Evolutionary conservation across 495 filamentous ascomycete species (phyloP).

Genomic region (Annulohypoxylon moriforme): DNA sequence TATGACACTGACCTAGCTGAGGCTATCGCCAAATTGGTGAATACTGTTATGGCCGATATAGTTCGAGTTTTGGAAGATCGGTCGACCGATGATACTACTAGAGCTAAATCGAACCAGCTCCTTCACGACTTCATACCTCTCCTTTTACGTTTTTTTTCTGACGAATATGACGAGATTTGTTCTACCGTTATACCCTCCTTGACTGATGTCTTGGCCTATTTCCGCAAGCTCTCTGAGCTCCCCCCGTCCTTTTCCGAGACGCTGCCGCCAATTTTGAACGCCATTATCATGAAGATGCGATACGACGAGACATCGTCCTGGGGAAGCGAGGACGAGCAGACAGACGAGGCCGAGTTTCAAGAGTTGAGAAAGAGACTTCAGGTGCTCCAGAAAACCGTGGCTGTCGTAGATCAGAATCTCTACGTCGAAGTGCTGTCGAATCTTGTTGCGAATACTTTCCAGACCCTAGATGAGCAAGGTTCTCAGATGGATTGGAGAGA

Average conservation of each 20-base stretch:
- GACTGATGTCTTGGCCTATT: constrained; percentile 86
- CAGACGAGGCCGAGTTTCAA: constrained; percentile 98
- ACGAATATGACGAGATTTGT: constrained; percentile 98
- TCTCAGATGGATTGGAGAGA: constrained; percentile 91
- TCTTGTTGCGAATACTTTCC: constrained; percentile 84
- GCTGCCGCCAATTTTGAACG: constrained; percentile 86
- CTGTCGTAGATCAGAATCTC: constrained; percentile 82
- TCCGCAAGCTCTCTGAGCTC: constrained; percentile 78
- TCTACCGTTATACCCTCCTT: constrained; percentile 92
- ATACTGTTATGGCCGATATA: constrained; percentile 85
- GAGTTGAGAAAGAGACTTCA: constrained; percentile 90
- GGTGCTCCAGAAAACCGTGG: constrained; percentile 88
- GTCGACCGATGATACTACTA: constrained; percentile 63
- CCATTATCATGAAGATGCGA: constrained; percentile 93
- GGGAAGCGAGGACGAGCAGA: constrained; percentile 94
- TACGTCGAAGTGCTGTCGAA: constrained; percentile 87
- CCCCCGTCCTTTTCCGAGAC: constrained; percentile 77
- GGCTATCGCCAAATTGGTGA: constrained; percentile 94
- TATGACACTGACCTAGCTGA: constrained; percentile 97
- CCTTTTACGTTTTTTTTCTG: constrained; percentile 91
- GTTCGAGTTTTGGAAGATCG: constrained; percentile 75
- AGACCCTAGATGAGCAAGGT: constrained; percentile 74
- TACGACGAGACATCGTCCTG: constrained; percentile 94
- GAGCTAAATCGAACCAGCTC: constrained; percentile 74
- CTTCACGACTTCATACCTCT: constrained; percentile 84